Evolutionary conservation across 78 protist genomes (phyloP).

Genomic region (Salpingoeca rosetta): DNA sequence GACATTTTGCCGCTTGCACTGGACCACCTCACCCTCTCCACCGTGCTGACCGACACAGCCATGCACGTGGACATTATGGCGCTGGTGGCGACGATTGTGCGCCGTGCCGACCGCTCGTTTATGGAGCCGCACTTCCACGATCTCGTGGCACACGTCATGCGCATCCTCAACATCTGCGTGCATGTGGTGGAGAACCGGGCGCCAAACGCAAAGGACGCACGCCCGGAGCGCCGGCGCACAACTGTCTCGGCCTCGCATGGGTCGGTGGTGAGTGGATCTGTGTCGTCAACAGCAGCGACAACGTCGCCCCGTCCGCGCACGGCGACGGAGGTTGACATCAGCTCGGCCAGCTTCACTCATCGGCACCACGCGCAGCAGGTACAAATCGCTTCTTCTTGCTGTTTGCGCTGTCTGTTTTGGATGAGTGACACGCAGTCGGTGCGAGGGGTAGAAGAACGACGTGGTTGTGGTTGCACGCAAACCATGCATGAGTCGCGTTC

Average conservation of each 20-base stretch:
- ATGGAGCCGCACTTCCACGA: not conserved
- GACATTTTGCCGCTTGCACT: not conserved
- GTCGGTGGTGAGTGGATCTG: too few species aligned
- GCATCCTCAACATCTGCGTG: not conserved
- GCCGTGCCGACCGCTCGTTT: not conserved
- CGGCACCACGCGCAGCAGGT: too few species aligned
- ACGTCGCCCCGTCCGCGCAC: not conserved
- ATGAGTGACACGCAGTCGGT: too few species aligned
- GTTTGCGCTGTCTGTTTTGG: too few species aligned
- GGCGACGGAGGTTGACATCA: too few species aligned
- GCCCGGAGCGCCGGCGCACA: not conserved
- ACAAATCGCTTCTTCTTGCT: too few species aligned
- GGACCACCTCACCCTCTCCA: not conserved
- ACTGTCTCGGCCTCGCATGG: not conserved
- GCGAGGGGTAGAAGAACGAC: too few species aligned
- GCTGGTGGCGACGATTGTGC: not conserved
- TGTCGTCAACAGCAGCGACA: not conserved
- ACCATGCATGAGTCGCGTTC: too few species aligned
- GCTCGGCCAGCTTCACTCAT: too few species aligned
- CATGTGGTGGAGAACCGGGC: not conserved
- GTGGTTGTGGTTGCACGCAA: too few species aligned
- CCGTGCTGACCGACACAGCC: too few species aligned
- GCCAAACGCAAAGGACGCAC: not conserved
- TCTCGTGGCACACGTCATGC: not conserved
- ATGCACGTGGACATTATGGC: not conserved